These are phyloP conservation scores for Oryza punctata DNA, from an alignment of 176 grass and related monocot genomes.

Conservation along the genomic window DNA sequence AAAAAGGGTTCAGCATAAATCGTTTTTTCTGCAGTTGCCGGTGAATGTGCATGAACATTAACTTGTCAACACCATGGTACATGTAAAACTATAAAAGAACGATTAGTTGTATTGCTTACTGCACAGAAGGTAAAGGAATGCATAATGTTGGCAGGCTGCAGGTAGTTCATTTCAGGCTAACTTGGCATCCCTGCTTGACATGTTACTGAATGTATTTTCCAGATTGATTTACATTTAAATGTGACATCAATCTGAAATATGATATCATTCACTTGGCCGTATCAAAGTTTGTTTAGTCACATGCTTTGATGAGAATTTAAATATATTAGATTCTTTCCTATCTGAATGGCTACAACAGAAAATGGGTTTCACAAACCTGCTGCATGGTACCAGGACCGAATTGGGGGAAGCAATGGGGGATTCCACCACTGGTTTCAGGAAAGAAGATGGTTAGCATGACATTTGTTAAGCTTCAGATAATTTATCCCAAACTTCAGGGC, in stretches of 20 bases:
- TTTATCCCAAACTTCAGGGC: constrained; percentile 24
- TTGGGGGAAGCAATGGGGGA: constrained; percentile 98
- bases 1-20: background rate
- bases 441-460: constrained; percentile 35
- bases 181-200: constrained; percentile 16
- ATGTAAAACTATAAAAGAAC: background rate
- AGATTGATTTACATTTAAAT: too few species aligned
- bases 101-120: background rate
- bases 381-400: constrained; percentile 91
- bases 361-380: constrained; percentile 58
- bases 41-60: constrained; percentile 3
- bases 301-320: background rate
- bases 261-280: background rate
- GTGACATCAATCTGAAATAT: background rate
- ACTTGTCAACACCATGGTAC: constrained; percentile 11
- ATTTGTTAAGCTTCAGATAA: constrained; percentile 14
- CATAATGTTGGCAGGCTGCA: too few species aligned
- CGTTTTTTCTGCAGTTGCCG: constrained; percentile 5
- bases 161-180: background rate
- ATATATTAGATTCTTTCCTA: background rate
- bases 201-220: background rate
- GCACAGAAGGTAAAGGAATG: too few species aligned
- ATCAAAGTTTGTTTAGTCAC: background rate
- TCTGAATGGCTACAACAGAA: constrained; percentile 18
- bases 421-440: constrained; percentile 78